Evolutionary conservation across 2,329 filamentous ascomycete species (phyloP), one percentile per base, ranked within the genome.

Genomic region (Beauveria scarabaeidicola): DNA sequence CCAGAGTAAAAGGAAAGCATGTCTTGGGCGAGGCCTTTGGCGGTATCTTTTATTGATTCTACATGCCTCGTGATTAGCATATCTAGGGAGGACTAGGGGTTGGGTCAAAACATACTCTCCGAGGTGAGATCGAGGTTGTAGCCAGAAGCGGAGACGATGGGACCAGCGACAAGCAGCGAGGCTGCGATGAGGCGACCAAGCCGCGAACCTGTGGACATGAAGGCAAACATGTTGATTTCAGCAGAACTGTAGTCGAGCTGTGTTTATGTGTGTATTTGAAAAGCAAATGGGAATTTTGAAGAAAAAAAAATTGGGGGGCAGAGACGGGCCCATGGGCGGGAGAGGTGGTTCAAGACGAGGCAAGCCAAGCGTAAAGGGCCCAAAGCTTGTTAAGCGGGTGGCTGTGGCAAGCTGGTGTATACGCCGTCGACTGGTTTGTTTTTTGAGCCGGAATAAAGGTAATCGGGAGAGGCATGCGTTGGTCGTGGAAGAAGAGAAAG

Each of bases 11-110:
- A 75, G 7, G 69, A 65, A 56, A 76, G 64, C 69, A 84, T 73
- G 64, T 83, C 81, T 46, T 75, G 71, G 1, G 80, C 75, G 70
- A 84, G 78, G 50, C 75, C 71, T 62, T 77, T 79, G 15, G 82
- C 75, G 11, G 79, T 73, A 41, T 71, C 67, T 61, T 73, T 78
- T 61, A 84, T 69, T 1, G 80, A 83, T 47, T 76, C 81, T 84
- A 62, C 27, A 59, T 17, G 3, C 0, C 23, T 15, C 36, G 25
- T 43, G 3, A 19, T 60, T 25, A 60, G 52, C 36, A 36, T 9
- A 11, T 9, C 25, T 36, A 3, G 11, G n/a, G 15, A 17, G 25
- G 17, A 25, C 6, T 23, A 15, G 6, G 32, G 1, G n/a, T 13
- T 29, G 44, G 2, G 25, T n/a, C 13, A 19, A 8, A 15, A 55